Base-by-base conservation (phyloP, 306 rosid species). In the Lathyrus aphaca region DNA sequence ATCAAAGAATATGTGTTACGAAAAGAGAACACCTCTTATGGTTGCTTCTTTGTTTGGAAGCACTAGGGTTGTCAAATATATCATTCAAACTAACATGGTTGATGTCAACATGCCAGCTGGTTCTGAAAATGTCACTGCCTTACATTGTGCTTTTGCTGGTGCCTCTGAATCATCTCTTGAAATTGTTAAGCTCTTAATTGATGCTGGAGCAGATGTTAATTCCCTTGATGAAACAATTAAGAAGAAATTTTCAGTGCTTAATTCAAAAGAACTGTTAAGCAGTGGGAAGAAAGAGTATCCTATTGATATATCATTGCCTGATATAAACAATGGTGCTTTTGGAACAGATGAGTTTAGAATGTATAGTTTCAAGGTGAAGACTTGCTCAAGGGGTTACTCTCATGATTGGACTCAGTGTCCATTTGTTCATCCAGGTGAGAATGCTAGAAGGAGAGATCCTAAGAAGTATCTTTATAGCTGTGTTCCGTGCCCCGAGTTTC, bases 381-480 rank as follows among this genome's bases (percentile, higher is more conserved):
- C 64, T n/a, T 57, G 64, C 10, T 57, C 64, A 5, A 27, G 64
- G 19, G 64, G 37, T 57, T 57, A 57, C 42, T 30, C 64, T 8
- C 64, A 57, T 14, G 64, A 57, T 32, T 57, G 64, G 64, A 57
- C 64, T n/a, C 14, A 30, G 6, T 57, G 64, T 15, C 64, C 64
- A 21, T 57, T 57, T 57, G 64, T 57, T 57, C 64, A 57, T 57
- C 64, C 64, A 14, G 64, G 64, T 17, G 64, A 57, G 42, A 57
- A 57, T 57, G 64, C 64, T 7, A 30, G 64, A 0, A 57, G 64
- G 5, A 57, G 64, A 15, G 64, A 57, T 1, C 64, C 64, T 13
- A 57, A 0, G 19, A 57, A 57, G 42, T 30, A 57, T 4, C 64
- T 17, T 30, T 57, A 57, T 6, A 57, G 64, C 6, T 57, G 64